Evolutionary conservation across 768 basidiomycete genomes (phyloP), one percentile per base, ranked within the genome.

Genomic region (Leccinellum luteum): DNA sequence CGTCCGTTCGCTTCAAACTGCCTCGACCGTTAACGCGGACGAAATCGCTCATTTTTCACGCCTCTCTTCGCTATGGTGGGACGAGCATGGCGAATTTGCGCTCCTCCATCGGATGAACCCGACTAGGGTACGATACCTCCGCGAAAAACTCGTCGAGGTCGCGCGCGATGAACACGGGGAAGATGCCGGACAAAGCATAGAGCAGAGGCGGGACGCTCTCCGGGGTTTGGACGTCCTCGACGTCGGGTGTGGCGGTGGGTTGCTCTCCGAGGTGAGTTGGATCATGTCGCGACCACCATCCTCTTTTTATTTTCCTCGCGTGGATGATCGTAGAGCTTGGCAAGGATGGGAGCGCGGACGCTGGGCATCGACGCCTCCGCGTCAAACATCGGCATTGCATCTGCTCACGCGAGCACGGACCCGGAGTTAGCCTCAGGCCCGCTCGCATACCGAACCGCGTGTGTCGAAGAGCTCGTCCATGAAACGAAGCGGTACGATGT

Each of bases 101-200:
- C 76, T 94, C 35, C 75, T 99, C 32, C 97, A 98, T 69, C 84
- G 85, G 66, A 98, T 99, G 96, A 99, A 99, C 74, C 94, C 94
- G 2, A 81, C 87, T 12, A 79, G 97, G 43, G 81, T 94, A 65
- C 83, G 84, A 55, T 97, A 93, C 71, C 81, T 99, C 30, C 81
- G 84, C 41, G 82, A 91, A 63, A 93, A 93, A 69, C 63, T 93
- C 35, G 70, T 81, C 48, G 88, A 91, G 64, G 74, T 79, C 15
- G 74, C 76, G n/a, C 77, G 77, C 14, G 89, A 90, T 43, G 83
- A 84, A 48, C 67, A 75, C 4, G 72, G 74, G 27, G 74, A 78
- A 3, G 69, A 75, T 8, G 52, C 35, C 4, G 66, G 67, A 23
- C 55, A 57, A 23, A 70, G 72, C 55, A 74, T 58, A 66, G 74